Conservation (phyloP, 2,329 filamentous ascomycete species). For the Hysterium pulicare region DNA sequence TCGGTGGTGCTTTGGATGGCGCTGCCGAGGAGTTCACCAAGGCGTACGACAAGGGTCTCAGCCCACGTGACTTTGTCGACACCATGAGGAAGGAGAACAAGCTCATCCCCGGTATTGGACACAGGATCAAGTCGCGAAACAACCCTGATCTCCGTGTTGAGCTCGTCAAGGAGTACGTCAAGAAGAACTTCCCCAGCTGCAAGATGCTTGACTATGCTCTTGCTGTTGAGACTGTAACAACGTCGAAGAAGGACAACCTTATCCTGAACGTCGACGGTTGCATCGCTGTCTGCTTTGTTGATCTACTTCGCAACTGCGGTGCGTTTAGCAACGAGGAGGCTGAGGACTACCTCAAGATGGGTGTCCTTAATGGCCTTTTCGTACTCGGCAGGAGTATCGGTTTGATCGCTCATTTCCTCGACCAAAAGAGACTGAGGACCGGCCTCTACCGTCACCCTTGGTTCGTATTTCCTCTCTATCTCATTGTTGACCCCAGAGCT, state of each 20-base stretch:
- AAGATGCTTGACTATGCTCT: conserved; percentile 99
- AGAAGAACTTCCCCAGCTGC: conserved; percentile 94
- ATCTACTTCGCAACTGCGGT: conserved; percentile 94
- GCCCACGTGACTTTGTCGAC: conserved; percentile 98
- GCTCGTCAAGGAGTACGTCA: conserved; percentile 98
- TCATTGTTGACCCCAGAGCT: conserved; percentile 51
- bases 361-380: conserved; percentile 98
- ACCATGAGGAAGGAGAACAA: conserved; percentile 99
- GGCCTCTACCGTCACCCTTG: conserved; percentile 97
- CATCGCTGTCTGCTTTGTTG: conserved; percentile 98
- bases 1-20: conserved; percentile 96
- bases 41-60: conserved; percentile 96
- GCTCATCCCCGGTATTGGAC: conserved; percentile 98
- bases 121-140: conserved; percentile 99
- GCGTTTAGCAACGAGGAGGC: conserved; percentile 95
- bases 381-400: conserved; percentile 95
- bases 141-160: conserved; percentile 99
- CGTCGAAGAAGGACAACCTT: conserved; percentile 99
- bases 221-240: conserved; percentile 96
- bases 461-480: conserved; percentile 97
- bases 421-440: conserved; percentile 98
- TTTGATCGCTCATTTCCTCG: conserved; percentile 98
- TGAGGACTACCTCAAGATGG: conserved; percentile 98
- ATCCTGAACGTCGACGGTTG: conserved; percentile 99
- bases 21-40: conserved; percentile 98